Percentiles rank a stretch among this genome's conserved stretches.
Evolutionary conservation across 2,329 filamentous ascomycete genomes (phyloP).

Genomic region (Myriosclerotinia scirpicola): DNA sequence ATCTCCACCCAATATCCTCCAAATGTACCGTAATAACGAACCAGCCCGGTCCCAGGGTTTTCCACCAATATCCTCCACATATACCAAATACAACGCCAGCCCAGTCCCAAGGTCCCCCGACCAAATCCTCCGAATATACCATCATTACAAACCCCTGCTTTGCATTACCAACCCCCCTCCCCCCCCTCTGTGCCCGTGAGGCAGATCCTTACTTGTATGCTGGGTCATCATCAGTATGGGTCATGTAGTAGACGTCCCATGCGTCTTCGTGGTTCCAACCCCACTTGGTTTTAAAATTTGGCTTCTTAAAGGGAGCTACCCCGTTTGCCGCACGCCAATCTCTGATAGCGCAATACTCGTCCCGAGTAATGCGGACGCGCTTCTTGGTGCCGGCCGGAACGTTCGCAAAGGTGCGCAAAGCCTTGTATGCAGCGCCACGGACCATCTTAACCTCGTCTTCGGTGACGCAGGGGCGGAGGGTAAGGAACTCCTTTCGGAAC

Average conservation of each 20-base stretch:
- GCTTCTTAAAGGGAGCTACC: slow-evolving; percentile 9
- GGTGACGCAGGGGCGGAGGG: background rate
- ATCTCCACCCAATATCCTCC: slow-evolving; percentile 1
- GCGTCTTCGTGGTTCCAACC: background rate
- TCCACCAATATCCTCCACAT: background rate
- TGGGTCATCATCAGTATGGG: background rate
- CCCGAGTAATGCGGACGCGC: background rate
- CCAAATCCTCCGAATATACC: background rate
- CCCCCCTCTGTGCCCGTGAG: background rate
- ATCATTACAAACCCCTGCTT: background rate
- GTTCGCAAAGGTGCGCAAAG: background rate
- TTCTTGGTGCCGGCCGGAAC: background rate
- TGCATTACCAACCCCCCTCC: background rate
- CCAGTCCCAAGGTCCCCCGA: background rate
- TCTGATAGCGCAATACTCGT: background rate
- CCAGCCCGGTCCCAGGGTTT: background rate
- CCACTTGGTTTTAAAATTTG: background rate
- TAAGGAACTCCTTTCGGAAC: background rate
- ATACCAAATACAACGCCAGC: background rate
- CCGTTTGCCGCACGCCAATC: background rate
- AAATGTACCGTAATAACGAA: background rate
- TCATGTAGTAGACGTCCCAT: background rate
- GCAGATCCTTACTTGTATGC: background rate
- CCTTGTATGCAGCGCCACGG: background rate
- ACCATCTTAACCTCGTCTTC: slow-evolving; percentile 14